phyloP scores from a whole-genome alignment of 768 basidiomycete species.

The Cystobasidium tubakii region DNA sequence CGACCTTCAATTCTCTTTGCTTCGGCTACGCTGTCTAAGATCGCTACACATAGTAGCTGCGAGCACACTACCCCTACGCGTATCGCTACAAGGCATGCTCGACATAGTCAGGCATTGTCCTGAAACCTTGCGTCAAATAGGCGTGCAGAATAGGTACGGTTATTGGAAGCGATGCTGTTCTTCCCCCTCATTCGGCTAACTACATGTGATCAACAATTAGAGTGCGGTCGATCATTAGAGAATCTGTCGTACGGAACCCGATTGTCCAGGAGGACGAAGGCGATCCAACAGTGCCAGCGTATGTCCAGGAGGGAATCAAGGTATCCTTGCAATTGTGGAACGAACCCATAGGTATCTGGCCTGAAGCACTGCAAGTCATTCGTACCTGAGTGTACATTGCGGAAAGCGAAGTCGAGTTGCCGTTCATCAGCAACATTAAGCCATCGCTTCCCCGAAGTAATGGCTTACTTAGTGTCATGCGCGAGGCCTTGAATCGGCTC shows the following conservation, averaged over 20 bases:
- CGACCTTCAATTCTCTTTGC: conserved; percentile 16
- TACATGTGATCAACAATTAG: too few relatives aligned
- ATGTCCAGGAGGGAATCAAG: conserved; percentile 2
- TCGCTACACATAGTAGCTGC: conserved; percentile 20
- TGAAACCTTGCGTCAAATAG: conserved; percentile 9
- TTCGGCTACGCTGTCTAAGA: not conserved
- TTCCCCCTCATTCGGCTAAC: not conserved
- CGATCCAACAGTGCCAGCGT: conserved; percentile 13
- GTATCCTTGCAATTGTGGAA: conserved; percentile 23
- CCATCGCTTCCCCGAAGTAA: too few relatives aligned
- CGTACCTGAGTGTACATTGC: too few relatives aligned
- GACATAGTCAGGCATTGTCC: conserved; percentile 17
- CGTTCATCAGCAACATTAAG: too few relatives aligned
- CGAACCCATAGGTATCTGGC: conserved; percentile 30
- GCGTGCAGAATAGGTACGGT: conserved; percentile 18
- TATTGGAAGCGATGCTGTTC: not conserved
- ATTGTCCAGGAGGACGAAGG: not conserved
- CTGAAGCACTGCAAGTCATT: conserved; percentile 22
- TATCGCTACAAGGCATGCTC: conserved; percentile 12
- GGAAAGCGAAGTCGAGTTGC: too few relatives aligned
- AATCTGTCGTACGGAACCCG: not conserved
- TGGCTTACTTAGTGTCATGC: too few relatives aligned
- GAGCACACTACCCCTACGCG: not conserved
- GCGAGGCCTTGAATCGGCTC: too few relatives aligned
- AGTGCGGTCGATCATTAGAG: conserved; percentile 6